Evolutionary conservation across 495 filamentous ascomycete species (phyloP).

Genomic region (Sordaria brevicollis): DNA sequence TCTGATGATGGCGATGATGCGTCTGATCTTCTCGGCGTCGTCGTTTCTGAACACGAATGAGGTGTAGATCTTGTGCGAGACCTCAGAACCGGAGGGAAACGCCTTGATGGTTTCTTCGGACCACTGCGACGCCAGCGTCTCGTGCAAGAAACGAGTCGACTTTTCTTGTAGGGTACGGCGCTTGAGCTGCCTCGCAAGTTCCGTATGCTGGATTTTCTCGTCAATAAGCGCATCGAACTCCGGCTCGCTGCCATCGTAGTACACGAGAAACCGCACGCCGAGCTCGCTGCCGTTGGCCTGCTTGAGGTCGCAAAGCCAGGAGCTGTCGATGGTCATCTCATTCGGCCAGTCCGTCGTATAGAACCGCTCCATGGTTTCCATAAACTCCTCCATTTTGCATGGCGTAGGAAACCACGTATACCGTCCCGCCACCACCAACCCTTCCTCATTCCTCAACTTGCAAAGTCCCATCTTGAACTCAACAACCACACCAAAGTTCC

Average conservation of each 20-base stretch:
- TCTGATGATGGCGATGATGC: not conserved
- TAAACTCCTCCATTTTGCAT: not conserved
- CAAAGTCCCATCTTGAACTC: conserved; percentile 32
- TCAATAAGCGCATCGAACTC: not conserved
- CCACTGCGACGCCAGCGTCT: conserved; percentile 22
- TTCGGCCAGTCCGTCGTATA: conserved; percentile 1
- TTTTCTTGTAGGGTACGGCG: conserved; percentile 10
- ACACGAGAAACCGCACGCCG: not conserved
- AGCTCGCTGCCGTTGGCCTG: not conserved
- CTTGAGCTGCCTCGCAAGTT: conserved; percentile 7
- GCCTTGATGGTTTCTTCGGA: conserved; percentile 14
- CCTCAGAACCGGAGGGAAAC: conserved; percentile 4
- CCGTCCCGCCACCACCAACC: not conserved
- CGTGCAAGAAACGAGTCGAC: conserved; percentile 21
- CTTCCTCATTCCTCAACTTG: not conserved
- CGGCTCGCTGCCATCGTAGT: not conserved
- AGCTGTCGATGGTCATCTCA: conserved; percentile 16
- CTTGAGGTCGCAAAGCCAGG: conserved; percentile 18
- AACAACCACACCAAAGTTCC: conserved; percentile 44
- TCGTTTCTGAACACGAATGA: conserved; percentile 7
- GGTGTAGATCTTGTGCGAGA: conserved; percentile 7
- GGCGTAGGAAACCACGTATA: not conserved
- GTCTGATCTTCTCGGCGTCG: not conserved
- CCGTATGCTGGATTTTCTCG: not conserved
- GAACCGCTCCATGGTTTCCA: not conserved